These are phyloP conservation scores for Irineochytrium annulatum DNA, from an alignment of 192 early-diverging fungal genomes.

Conservation along the genomic window DNA sequence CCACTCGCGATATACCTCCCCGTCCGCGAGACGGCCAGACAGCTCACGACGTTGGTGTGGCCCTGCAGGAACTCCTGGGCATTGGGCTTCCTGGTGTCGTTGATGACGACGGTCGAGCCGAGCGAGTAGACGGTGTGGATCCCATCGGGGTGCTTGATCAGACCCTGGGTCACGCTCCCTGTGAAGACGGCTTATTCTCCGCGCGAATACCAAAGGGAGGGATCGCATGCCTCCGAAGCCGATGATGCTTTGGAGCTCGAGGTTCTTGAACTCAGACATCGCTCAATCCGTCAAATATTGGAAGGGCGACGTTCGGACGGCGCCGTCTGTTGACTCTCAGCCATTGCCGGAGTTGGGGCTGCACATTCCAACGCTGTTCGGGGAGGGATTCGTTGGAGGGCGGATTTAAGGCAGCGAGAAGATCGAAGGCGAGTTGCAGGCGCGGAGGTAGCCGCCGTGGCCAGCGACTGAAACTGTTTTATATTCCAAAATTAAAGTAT, in stretches of 20 bases:
- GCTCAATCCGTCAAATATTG: no score
- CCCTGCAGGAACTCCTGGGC: conserved; percentile 55
- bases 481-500: no score
- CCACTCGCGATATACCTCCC: conserved; percentile 50
- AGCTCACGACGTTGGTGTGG: conserved; percentile 53
- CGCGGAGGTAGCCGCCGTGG: no score
- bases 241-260: conserved; percentile 45
- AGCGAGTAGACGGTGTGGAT: conserved; percentile 53
- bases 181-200: background rate
- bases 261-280: conserved; percentile 38
- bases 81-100: conserved; percentile 25
- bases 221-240: conserved; percentile 41
- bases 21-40: conserved; percentile 42
- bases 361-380: no score
- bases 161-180: conserved; percentile 46
- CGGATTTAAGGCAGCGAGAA: no score
- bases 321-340: no score
- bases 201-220: background rate
- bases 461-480: no score
- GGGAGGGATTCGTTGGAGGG: no score
- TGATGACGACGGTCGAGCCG: conserved; percentile 51
- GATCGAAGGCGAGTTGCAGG: no score
- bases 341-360: no score
- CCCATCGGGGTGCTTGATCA: conserved; percentile 52
- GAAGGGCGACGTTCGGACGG: no score